These are phyloP conservation scores for Cucurbita maxima DNA, from an alignment of 306 rosid species.

Conservation along the genomic window DNA sequence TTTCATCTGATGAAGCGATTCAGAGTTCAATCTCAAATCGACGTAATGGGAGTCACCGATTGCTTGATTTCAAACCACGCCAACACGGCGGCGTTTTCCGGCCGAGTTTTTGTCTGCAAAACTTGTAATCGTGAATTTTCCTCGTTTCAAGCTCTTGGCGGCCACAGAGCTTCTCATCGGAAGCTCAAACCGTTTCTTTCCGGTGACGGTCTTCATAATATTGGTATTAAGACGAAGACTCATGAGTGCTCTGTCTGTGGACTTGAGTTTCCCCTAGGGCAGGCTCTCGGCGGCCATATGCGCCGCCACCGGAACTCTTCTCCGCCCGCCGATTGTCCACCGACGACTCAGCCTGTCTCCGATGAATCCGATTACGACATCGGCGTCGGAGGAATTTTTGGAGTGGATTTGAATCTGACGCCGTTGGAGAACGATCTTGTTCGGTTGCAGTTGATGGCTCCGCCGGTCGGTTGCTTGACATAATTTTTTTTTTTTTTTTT, in stretches of 20 bases:
- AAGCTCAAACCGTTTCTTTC: conserved; percentile 26
- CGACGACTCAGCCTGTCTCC: neutral
- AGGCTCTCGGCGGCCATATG: conserved; percentile 92
- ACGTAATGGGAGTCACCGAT: conserved; percentile 7
- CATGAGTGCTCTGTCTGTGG: conserved; percentile 74
- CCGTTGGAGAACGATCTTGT: conserved; percentile 28
- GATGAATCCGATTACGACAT: conserved; percentile 16
- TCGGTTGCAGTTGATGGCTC: conserved; percentile 14
- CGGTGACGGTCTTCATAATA: neutral
- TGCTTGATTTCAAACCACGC: conserved; percentile 30
- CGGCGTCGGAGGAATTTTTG: conserved; percentile 7
- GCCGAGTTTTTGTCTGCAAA: conserved; percentile 38
- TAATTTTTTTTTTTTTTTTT: neutral
- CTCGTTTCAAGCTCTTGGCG: conserved; percentile 82
- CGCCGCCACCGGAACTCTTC: conserved; percentile 44
- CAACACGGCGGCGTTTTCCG: neutral
- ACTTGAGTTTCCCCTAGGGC: conserved; percentile 50
- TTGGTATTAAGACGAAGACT: conserved; percentile 22
- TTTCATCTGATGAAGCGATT: conserved; percentile 32
- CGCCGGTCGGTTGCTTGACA: neutral
- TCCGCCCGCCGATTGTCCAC: neutral
- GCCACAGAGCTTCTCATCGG: conserved; percentile 78
- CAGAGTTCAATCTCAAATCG: conserved; percentile 8
- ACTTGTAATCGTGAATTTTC: conserved; percentile 42
- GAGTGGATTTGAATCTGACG: conserved; percentile 39